Percentiles rank a stretch among this genome's conserved stretches.
These are phyloP conservation scores for Kuraishia cidri DNA, from an alignment of 805 yeast genomes.

Conservation along the genomic window DNA sequence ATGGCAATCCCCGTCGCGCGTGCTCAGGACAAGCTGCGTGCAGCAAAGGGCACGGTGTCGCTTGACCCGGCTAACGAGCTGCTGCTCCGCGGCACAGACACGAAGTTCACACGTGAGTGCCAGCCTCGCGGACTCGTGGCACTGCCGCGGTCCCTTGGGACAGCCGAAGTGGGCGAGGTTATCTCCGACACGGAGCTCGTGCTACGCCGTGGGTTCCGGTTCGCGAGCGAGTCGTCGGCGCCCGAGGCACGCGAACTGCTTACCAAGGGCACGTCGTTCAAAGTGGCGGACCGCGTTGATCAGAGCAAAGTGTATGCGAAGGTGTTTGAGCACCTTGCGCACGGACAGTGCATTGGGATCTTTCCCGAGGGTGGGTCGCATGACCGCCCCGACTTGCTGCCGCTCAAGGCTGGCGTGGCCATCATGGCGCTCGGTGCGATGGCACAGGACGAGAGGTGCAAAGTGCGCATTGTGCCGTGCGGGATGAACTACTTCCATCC, in stretches of 20 bases:
- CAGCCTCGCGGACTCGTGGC: conserved; percentile 60
- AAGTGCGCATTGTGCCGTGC: conserved; percentile 87
- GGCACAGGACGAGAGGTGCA: conserved; percentile 64
- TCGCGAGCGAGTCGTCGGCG: conserved; percentile 24
- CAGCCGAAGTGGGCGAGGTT: conserved; percentile 59
- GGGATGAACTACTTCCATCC: conserved; percentile 98
- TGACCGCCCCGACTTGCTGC: conserved; percentile 85
- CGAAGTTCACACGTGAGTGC: conserved; percentile 58
- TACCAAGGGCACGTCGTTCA: conserved; percentile 45
- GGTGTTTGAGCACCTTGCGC: conserved; percentile 77
- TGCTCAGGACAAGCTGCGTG: conserved; percentile 75
- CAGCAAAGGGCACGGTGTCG: conserved; percentile 59
- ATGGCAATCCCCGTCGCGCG: conserved; percentile 86
- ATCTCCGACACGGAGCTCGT: conserved; percentile 63
- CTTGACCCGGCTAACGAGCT: conserved; percentile 41
- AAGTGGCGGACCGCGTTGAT: conserved; percentile 76
- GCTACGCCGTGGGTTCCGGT: conserved; percentile 60
- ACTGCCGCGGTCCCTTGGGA: conserved; percentile 71
- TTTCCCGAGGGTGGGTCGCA: conserved; percentile 99
- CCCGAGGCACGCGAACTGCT: conserved; percentile 31
- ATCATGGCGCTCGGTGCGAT: conserved; percentile 96
- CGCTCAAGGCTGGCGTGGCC: conserved; percentile 95
- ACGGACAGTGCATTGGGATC: conserved; percentile 80
- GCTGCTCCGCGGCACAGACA: conserved; percentile 52
- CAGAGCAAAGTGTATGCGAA: conserved; percentile 76